Percentiles rank a stretch among this genome's conserved stretches.
Conservation (phyloP, 2,329 filamentous ascomycete species). For the Fusarium sp. region DNA sequence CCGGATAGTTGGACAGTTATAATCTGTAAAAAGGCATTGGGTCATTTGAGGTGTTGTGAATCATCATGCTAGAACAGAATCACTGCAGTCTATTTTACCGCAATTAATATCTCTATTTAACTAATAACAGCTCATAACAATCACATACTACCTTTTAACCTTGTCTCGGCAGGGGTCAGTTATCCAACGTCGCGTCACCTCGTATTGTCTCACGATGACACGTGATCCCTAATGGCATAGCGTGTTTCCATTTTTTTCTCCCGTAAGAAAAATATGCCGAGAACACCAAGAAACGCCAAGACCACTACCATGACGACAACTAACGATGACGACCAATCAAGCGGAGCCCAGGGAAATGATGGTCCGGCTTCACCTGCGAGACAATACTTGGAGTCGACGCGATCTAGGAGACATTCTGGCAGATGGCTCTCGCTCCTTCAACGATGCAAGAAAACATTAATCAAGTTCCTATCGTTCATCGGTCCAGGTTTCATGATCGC, state of each 20-base stretch:
- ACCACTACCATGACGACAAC: background rate
- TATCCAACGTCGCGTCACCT: background rate
- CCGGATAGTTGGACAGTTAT: too few relatives aligned
- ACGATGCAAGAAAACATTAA: background rate
- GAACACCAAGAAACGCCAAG: background rate
- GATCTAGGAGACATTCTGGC: accelerated
- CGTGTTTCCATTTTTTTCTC: background rate
- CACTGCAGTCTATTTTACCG: too few relatives aligned
- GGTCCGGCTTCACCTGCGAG: background rate
- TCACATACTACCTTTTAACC: too few relatives aligned
- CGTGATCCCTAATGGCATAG: background rate
- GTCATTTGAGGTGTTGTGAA: too few relatives aligned
- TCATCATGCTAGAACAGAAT: too few relatives aligned
- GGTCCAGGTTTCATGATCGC: slow-evolving; percentile 13
- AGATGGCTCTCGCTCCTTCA: background rate
- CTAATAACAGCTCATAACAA: too few relatives aligned
- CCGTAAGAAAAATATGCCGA: background rate
- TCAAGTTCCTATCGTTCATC: slow-evolving; percentile 1
- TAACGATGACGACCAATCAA: background rate
- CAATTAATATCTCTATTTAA: too few relatives aligned
- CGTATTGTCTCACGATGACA: background rate
- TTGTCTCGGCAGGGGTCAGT: too few relatives aligned
- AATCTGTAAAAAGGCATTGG: too few relatives aligned
- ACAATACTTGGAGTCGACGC: background rate
- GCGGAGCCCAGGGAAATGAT: accelerated